phyloP scores from a whole-genome alignment of 139 green algal species.

The Pseudopediastrum boryanum region DNA sequence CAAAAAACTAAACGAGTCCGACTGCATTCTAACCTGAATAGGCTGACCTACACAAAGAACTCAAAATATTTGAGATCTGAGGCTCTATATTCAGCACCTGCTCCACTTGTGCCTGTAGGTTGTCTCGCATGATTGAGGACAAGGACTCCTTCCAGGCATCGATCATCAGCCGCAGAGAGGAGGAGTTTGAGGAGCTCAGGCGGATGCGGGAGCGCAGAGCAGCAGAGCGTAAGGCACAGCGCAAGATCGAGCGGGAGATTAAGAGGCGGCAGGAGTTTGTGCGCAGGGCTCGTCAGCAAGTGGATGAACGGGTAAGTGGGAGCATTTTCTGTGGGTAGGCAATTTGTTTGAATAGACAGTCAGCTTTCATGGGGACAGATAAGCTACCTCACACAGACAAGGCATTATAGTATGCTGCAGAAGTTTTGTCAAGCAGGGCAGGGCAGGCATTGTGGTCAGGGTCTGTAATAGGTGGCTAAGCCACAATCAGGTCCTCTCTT shows the following conservation, averaged over 20 bases:
- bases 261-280: constrained; percentile 81
- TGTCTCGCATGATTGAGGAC: constrained; percentile 57
- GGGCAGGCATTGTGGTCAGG: no score
- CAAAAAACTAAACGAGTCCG: no score
- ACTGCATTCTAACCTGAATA: no score
- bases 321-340: not conserved
- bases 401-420: no score
- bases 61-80: no score
- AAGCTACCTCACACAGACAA: no score
- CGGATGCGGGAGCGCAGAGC: constrained; percentile 58
- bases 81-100: not conserved
- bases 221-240: constrained; percentile 54
- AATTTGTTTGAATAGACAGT: constrained; percentile 7
- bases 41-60: no score
- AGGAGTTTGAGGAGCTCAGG: constrained; percentile 87
- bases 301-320: constrained; percentile 51
- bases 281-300: constrained; percentile 61
- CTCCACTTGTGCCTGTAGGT: not conserved
- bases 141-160: constrained; percentile 51
- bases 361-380: no score
- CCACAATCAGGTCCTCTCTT: no score
- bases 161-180: constrained; percentile 79
- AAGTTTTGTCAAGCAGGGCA: no score
- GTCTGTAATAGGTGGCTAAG: no score
- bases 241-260: constrained; percentile 69